These are phyloP conservation scores for Monosporozyma solicola DNA, from an alignment of 805 yeast genomes.

Conservation along the genomic window DNA sequence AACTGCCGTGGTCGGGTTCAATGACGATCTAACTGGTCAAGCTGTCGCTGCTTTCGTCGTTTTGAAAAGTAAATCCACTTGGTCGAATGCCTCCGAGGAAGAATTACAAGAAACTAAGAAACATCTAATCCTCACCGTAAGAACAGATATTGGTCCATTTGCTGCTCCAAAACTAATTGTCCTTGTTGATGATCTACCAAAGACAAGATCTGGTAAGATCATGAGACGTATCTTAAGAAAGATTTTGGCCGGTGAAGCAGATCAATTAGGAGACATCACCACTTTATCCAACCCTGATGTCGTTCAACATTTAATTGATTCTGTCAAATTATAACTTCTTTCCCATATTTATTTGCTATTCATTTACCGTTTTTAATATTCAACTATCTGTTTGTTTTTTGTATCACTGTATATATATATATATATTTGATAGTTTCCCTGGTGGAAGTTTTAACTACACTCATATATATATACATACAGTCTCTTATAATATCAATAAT, in stretches of 20 bases:
- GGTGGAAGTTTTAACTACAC: neutral
- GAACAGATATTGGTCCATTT: slow-evolving; percentile 77
- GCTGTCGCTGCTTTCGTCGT: slow-evolving; percentile 79
- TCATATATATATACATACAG: neutral
- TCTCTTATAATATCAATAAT: neutral
- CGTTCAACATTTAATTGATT: slow-evolving; percentile 55
- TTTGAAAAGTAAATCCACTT: slow-evolving; percentile 43
- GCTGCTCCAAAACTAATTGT: slow-evolving; percentile 75
- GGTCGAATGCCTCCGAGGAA: slow-evolving; percentile 29
- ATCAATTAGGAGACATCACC: slow-evolving; percentile 71
- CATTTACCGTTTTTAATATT: neutral
- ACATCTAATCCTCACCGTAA: slow-evolving; percentile 57
- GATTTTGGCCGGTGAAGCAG: slow-evolving; percentile 65
- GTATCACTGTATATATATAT: neutral
- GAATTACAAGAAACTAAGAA: slow-evolving; percentile 49
- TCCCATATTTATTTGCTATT: neutral
- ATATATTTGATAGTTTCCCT: neutral
- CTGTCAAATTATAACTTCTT: slow-evolving; percentile 30
- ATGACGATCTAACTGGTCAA: slow-evolving; percentile 78
- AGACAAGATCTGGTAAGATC: slow-evolving; percentile 79
- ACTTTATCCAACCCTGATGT: slow-evolving; percentile 71
- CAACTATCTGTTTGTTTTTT: neutral
- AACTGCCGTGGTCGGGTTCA: slow-evolving; percentile 76
- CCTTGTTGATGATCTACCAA: slow-evolving; percentile 69
- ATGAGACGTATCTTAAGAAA: slow-evolving; percentile 82